Evolutionary conservation across 805 yeast genomes (phyloP), one percentile per base, ranked within the genome.

Genomic region (Starmerella potacharoeniae): DNA sequence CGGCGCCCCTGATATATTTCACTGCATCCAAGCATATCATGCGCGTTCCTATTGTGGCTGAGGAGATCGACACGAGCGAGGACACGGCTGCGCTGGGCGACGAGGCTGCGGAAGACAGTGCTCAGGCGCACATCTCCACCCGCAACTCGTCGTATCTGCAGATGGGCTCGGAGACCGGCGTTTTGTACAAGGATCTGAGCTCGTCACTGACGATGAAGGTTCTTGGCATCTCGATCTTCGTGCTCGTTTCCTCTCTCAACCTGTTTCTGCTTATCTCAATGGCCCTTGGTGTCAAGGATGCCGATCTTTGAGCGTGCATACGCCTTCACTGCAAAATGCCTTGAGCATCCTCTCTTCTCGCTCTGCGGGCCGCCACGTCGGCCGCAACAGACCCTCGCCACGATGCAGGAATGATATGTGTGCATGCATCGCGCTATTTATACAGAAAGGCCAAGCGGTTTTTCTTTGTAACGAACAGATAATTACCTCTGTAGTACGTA

Each of bases 1-100:
- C 89, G 42, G 95, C 95, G 0, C 97, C 97, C 28, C 73, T 89
- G 64, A 82, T 88, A 55, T 83, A 80, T 67, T 86, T 88, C 67
- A 88, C 96, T 0, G 80, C 86, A 58, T 78, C 78, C 51, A 81
- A 80, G 63, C 69, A 75, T 51, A 79, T 80, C 56, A 84, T 84
- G 93, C 73, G 78, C 47, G 72, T 70, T 7, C 68, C 65, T n/a
- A 34, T 57, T 34, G 42, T 29, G 16, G 42, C 58, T 4, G 58
- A 46, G 37, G 49, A 46, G 31, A 34, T 46, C 22, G 49, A 49
- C 31, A 29, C 43, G 30, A 47, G 10, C 34, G 51, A 49, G 29
- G 30, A 31, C 16, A 30, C 10, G 13, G 39, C 14, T 2, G n/a
- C 9, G 14, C 11, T 7, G 16, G 39, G 30, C n/a, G 29, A 9